Percentiles rank a stretch among this genome's conserved stretches.
These are phyloP conservation scores for Aegilops sharonensis DNA, from an alignment of 176 grass and related monocot species.

Conservation along the genomic window DNA sequence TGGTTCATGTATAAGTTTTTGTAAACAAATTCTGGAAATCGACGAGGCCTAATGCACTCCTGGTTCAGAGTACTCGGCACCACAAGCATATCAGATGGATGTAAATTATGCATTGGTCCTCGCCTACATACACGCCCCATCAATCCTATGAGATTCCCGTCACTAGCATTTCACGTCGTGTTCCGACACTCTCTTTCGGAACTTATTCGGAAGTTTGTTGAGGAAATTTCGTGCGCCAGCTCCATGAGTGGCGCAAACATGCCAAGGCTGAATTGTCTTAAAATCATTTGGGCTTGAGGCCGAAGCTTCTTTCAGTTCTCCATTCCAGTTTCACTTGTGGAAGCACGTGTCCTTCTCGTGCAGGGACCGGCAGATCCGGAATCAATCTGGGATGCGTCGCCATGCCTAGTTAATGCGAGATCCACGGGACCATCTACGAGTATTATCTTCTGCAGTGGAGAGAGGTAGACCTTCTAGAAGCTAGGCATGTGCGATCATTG, in stretches of 20 bases:
- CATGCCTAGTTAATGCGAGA: constrained; percentile 18
- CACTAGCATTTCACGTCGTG: not conserved
- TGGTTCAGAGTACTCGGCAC: too few species aligned
- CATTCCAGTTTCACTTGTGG: not conserved
- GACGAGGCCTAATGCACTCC: too few species aligned
- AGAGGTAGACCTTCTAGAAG: constrained; percentile 33
- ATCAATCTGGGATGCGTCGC: constrained; percentile 25
- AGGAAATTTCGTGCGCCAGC: not conserved
- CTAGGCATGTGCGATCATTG: not conserved
- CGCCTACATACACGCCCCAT: too few species aligned
- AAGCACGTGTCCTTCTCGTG: constrained; percentile 28
- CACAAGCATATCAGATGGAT: not conserved
- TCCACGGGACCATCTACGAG: not conserved
- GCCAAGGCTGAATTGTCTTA: not conserved
- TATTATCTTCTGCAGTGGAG: not conserved
- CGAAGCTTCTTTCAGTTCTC: not conserved
- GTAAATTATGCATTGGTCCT: not conserved
- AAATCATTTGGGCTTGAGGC: not conserved
- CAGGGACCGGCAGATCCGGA: not conserved
- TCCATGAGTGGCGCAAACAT: not conserved
- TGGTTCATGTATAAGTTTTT: too few species aligned
- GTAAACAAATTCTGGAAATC: too few species aligned
- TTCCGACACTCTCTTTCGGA: not conserved
- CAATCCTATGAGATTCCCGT: not conserved
- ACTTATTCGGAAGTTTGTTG: not conserved